phyloP scores from a whole-genome alignment of 768 basidiomycete species.

The Suillus plorans region DNA sequence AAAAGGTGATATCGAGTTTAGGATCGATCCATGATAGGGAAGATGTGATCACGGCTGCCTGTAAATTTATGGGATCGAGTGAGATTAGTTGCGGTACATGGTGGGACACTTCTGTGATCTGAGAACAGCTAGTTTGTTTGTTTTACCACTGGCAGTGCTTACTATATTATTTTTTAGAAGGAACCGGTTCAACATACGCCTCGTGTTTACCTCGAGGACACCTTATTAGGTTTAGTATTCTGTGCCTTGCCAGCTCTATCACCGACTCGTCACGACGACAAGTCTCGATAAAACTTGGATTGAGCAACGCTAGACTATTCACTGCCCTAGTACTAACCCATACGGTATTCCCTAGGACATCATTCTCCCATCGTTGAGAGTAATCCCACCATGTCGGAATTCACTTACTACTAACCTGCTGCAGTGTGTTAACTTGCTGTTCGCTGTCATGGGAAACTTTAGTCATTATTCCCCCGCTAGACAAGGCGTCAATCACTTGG shows the following conservation, averaged over 20 bases:
- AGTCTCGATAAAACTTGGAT: too few relatives aligned
- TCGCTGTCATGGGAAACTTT: not conserved
- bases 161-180: not conserved
- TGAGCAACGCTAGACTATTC: too few relatives aligned
- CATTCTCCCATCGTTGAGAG: not conserved
- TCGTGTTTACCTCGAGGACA: not conserved
- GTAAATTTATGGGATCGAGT: not conserved
- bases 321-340: too few relatives aligned
- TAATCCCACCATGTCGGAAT: not conserved
- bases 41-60: slow-evolving; percentile 16
- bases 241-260: too few relatives aligned
- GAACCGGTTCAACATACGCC: not conserved
- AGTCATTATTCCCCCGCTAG: not conserved
- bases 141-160: too few relatives aligned
- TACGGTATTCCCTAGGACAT: too few relatives aligned
- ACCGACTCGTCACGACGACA: too few relatives aligned
- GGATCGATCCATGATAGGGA: slow-evolving; percentile 35
- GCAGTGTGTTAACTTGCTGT: not conserved
- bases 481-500: too few relatives aligned
- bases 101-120: too few relatives aligned
- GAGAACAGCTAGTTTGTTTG: too few relatives aligned
- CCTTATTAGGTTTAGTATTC: too few relatives aligned
- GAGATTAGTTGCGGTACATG: too few relatives aligned
- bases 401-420: not conserved
- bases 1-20: slow-evolving; percentile 28